These are phyloP conservation scores for Penicillium sp. DNA, from an alignment of 2,329 filamentous ascomycete genomes.

Conservation along the genomic window DNA sequence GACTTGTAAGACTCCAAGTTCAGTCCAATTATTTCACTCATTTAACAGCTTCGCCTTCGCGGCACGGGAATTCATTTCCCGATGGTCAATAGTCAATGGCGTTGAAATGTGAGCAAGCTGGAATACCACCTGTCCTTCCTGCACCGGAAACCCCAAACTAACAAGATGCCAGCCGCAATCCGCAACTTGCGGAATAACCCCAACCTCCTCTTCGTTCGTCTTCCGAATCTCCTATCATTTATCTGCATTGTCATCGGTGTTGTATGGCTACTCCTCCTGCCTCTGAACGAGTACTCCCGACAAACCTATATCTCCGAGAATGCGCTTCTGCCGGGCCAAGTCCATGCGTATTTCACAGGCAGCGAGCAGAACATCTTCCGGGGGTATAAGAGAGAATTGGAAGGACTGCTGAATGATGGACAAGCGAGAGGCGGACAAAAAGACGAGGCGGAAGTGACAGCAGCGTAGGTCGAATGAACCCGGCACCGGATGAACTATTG, in stretches of 20 bases:
- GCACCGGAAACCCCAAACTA: not conserved
- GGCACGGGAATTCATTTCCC: slow-evolving; percentile 24
- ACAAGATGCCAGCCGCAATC: slow-evolving; percentile 35
- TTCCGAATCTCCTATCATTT: slow-evolving; percentile 84
- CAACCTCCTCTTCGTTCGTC: slow-evolving; percentile 66
- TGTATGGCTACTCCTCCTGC: slow-evolving; percentile 84
- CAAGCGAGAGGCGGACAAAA: slow-evolving; percentile 30
- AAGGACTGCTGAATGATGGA: slow-evolving; percentile 43
- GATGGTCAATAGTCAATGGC: slow-evolving; percentile 37
- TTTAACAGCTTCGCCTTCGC: slow-evolving; percentile 10
- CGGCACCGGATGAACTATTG: slow-evolving; percentile 1
- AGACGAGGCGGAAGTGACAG: slow-evolving; percentile 24
- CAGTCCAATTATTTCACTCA: slow-evolving; percentile 3
- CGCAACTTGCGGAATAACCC: slow-evolving; percentile 70
- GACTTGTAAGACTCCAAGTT: slow-evolving; percentile 7
- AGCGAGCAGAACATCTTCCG: slow-evolving; percentile 94
- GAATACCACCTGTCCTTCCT: slow-evolving; percentile 1
- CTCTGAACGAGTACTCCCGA: slow-evolving; percentile 85
- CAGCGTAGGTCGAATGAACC: slow-evolving; percentile 25
- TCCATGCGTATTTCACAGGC: slow-evolving; percentile 95
- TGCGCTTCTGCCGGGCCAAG: slow-evolving; percentile 88
- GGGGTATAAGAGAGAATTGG: slow-evolving; percentile 82
- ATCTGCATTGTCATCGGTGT: slow-evolving; percentile 82
- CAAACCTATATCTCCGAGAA: slow-evolving; percentile 97
- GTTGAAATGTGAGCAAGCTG: slow-evolving; percentile 37